Evolutionary conservation across 1,284 basidiomycete species (phyloP), one percentile per base, ranked within the genome.

Genomic region (Kalmanozyma brasiliensis): DNA sequence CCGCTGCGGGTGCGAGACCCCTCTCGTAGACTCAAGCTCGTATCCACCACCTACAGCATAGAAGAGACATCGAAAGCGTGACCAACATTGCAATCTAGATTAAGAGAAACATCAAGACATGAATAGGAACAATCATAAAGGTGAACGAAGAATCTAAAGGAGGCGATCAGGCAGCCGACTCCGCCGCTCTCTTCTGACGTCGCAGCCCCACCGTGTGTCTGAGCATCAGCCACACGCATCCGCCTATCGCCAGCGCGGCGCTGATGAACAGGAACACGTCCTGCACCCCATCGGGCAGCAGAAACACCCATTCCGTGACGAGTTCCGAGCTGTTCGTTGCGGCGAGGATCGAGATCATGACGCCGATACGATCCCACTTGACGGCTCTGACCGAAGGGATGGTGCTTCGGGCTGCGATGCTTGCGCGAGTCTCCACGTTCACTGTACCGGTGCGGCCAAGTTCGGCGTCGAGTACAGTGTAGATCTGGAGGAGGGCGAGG

Each of bases 291-390:
- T 62, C 52, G 1, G 59, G 52, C 43, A 55, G 37, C 42, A 62
- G 14, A 33, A 62, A 56, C 19, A 55, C 46, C 59, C 59, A 62
- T 10, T 47, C 59, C 6, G 59, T 62, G n/a, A 62, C 17, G 48
- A 62, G 37, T 13, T 55, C 42, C 4, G 59, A 62, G 0, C 46
- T 42, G 0, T 32, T 46, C 3, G 49, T 62, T 2, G 59, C 56
- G 4, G 59, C 56, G 13, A 62, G 33, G 1, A 44, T 55, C 24
- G 59, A 55, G 43, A 62, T 62, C 42, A 55, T 55, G 17, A 49
- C 59, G 6, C 59, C 59, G 0, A 62, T 26, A 8, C 52, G 47
- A n/a, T 62, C 59, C 59, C 59, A 62, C 0, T 44, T 22, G 4
- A 62, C 23, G 6, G 52, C 48, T 4, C 26, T 36, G 2, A 55